Evolutionary conservation across 2,329 filamentous ascomycete species (phyloP), one percentile per base, ranked within the genome.

Genomic region (Samsoniella hepiali): DNA sequence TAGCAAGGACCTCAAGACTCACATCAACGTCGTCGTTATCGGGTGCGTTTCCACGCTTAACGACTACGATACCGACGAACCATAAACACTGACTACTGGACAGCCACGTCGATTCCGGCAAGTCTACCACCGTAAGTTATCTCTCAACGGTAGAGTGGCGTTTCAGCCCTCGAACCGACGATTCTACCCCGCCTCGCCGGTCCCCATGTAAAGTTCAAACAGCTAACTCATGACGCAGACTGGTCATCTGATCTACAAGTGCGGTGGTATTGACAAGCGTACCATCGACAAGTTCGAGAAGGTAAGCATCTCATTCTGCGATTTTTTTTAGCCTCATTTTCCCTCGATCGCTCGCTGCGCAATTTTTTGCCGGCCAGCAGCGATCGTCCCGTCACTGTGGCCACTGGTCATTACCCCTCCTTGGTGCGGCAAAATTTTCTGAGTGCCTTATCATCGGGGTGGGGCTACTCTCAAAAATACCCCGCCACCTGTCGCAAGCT

Each of bases 281-380:
- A 98, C 94, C 83, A 99, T 99, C 81, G 95, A 99, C 91, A 99
- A 99, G 91, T 99, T 99, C 89, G 95, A 99, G 93, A 99, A 99
- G 92, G 93, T 96, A 83, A 80, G 88, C 66, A 45, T 65, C 61
- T 62, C 68, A 68, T 40, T 62, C 54, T 63, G 63, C 65, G 66
- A 38, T 22, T 22, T 36, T 50, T 49, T 36, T 5, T 22, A 4
- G 36, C 22, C 22, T 27, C 22, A 40, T 29, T 34, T 22, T 9
- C 3, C 5, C 22, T 10, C n/a, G 17, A 45, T 45, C 2, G 29
- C 29, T 29, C 17, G 40, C 31, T 47, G 3, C 51, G 51, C 53
- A 64, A 67, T 22, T 66, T 64, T 67, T 57, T 68, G 70, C 54
- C 63, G 34, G 58, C 62, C 63, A n/a, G 42, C 27, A 22, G 53